Evolutionary conservation across 345 rosid species (phyloP).

Genomic region (Trapa bicornis): DNA sequence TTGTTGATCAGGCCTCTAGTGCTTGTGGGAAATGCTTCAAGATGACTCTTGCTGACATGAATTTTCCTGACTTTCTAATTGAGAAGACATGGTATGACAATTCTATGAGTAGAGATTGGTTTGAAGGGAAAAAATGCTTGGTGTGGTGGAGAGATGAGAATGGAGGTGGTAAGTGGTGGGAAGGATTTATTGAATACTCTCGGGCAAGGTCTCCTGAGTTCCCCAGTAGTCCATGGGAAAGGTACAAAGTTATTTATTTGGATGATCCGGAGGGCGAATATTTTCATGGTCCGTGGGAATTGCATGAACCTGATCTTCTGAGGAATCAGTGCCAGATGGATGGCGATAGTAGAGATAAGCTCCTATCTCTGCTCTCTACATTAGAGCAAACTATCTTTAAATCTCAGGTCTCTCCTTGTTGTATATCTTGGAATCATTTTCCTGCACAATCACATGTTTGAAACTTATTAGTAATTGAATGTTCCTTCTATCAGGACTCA

Average conservation of each 20-base stretch:
- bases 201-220: conserved; percentile 56
- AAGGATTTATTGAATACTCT: conserved; percentile 47
- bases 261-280: conserved; percentile 33
- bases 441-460: not conserved
- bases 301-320: conserved; percentile 45
- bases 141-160: conserved; percentile 83
- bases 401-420: conserved; percentile 33
- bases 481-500: not conserved
- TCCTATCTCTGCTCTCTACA: conserved; percentile 43
- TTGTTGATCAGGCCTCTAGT: conserved; percentile 48
- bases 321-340: conserved; percentile 58
- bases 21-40: conserved; percentile 42
- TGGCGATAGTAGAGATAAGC: conserved; percentile 27
- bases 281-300: conserved; percentile 90
- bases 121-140: conserved; percentile 49
- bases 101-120: conserved; percentile 58
- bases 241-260: conserved; percentile 41
- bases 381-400: conserved; percentile 45
- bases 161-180: conserved; percentile 85
- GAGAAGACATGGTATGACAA: conserved; percentile 80
- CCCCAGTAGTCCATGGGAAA: conserved; percentile 94
- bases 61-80: conserved; percentile 79
- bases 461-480: not conserved
- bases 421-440: conserved; percentile 3
- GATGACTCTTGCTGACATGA: conserved; percentile 65